Evolutionary conservation across 139 green algal genomes (phyloP).

Genomic region (Yamagishiella unicocca): DNA sequence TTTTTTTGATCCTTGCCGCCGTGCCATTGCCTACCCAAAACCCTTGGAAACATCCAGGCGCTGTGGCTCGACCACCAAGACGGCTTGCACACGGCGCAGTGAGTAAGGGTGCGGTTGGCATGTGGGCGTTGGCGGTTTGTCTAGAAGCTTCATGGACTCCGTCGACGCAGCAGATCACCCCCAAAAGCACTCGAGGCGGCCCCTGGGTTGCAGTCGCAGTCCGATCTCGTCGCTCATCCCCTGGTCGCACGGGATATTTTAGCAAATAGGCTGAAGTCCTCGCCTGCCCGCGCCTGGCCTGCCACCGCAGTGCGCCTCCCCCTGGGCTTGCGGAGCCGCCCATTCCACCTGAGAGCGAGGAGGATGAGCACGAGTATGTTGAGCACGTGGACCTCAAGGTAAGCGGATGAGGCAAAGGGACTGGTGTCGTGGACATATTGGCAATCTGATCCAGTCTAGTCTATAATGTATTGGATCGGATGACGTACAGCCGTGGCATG

Average conservation of each 20-base stretch:
- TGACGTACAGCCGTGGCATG: too few species aligned
- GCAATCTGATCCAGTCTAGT: neutral
- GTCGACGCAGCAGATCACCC: too few species aligned
- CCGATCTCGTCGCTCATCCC: too few species aligned
- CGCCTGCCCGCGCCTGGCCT: neutral
- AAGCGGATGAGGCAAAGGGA: too few species aligned
- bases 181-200: too few species aligned
- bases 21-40: neutral
- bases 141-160: too few species aligned
- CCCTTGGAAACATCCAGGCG: neutral
- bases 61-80: constrained; percentile 33
- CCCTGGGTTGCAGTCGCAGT: too few species aligned
- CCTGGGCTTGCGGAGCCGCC: neutral
- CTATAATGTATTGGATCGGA: too few species aligned
- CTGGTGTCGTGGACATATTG: too few species aligned
- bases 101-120: too few species aligned
- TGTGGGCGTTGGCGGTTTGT: too few species aligned
- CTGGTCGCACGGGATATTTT: too few species aligned
- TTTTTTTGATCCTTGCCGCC: neutral
- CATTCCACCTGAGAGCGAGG: constrained; percentile 30
- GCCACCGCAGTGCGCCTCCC: constrained; percentile 10
- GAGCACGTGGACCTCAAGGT: constrained; percentile 47
- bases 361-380: constrained; percentile 43
- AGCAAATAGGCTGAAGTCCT: neutral
- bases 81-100: constrained; percentile 30